Evolutionary conservation across 495 filamentous ascomycete genomes (phyloP), one percentile per base, ranked within the genome.

Genomic region (Xeromyces bisporus): DNA sequence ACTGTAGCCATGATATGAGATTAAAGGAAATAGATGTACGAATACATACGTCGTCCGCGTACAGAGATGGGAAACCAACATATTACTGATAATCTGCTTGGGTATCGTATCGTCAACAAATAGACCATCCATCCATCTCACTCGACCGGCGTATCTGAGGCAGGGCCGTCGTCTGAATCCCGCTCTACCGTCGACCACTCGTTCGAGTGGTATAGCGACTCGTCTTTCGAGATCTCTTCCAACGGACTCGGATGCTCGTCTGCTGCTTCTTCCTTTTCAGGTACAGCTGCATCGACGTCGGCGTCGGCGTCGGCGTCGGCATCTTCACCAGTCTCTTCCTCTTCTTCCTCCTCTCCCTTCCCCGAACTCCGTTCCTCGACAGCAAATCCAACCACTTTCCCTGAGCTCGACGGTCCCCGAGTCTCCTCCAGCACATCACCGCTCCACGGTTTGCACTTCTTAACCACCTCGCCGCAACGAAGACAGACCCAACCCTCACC

Each of bases 401-500:
- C 55, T 4, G 54, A 57, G 4, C 53, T 61, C 7, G 63, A 54
- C 18, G 66, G 51, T 13, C 64, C 65, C 1, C 52, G 47, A 7
- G 48, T 40, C 26, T 72, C 69, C 25, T 72, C 65, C 18, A 87
- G 44, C 1, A 94, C 78, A 53, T 93, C 91, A 2, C 89, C 89
- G 38, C 62, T 69, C 91, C 89, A 99, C 6, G 89, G 86, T 41
- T 75, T 76, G 51, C 89, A 94, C 50, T 91, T 78, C 50, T 80
- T 89, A 11, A 91, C 69, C 23, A 78, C 30, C 40, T 80, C 78
- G 1, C 85, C 85, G 46, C 89, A 99, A 14, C 91, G 69, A 15
- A 99, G 60, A 56, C 89, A 99, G n/a, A 68, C 56, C 87, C 87
- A 99, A 3, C 86, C 89, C 40, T 96, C 86, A 5, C 87, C 89